phyloP scores from a whole-genome alignment of 441 rosid species.

The Pelargonium citronellum region DNA sequence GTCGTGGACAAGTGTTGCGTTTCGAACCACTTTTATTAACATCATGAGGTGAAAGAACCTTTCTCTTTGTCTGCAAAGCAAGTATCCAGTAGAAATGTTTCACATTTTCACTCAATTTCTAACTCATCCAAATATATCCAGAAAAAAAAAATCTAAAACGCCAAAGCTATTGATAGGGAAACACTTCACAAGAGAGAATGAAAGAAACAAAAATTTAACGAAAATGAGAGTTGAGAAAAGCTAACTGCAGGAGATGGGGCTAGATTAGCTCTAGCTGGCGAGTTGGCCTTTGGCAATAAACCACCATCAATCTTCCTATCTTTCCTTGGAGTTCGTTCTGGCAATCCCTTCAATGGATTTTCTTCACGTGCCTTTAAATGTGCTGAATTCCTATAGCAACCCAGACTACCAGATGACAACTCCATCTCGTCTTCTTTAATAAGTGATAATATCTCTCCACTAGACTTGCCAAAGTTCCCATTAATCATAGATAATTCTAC shows the following conservation, averaged over 20 bases:
- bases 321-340: conserved; percentile 29
- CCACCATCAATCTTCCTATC: conserved; percentile 29
- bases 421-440: conserved; percentile 57
- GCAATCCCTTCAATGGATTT: conserved; percentile 43
- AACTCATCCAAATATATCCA: neutral
- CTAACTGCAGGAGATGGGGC: conserved; percentile 46
- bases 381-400: conserved; percentile 29
- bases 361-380: conserved; percentile 40
- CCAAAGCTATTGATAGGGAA: neutral
- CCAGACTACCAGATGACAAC: conserved; percentile 30
- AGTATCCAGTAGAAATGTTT: conserved; percentile 18
- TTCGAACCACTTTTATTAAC: conserved; percentile 57
- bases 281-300: conserved; percentile 29
- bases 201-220: neutral
- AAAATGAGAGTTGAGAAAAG: conserved; percentile 16
- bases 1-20: conserved; percentile 56
- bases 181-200: neutral
- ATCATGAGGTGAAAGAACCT: conserved; percentile 44
- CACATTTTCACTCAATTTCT: conserved; percentile 12
- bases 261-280: conserved; percentile 30
- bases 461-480: conserved; percentile 31
- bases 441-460: conserved; percentile 40
- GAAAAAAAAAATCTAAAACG: too few relatives aligned
- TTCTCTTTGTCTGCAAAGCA: conserved; percentile 51
- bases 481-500: conserved; percentile 69